These are phyloP conservation scores for Agrocybe praecox DNA, from an alignment of 768 basidiomycete species.

Conservation along the genomic window DNA sequence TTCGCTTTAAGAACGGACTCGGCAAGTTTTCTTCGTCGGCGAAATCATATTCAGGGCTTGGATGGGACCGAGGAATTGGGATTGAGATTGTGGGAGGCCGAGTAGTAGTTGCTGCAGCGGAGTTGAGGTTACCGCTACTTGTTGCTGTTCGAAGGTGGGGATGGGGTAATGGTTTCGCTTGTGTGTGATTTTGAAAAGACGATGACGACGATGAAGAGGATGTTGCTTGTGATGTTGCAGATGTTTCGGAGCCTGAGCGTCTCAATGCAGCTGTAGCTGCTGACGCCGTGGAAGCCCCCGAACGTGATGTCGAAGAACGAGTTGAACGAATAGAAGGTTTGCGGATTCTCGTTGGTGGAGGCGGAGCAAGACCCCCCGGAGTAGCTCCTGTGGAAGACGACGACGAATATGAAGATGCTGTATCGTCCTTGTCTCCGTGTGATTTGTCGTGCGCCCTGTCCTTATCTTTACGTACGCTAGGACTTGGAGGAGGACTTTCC, in stretches of 20 bases:
- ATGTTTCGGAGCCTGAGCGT: conserved; percentile 10
- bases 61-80: conserved; percentile 26
- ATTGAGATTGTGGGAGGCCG: conserved; percentile 19
- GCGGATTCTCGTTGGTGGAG: conserved; percentile 52
- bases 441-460: conserved; percentile 21
- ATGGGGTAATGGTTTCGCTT: conserved; percentile 44
- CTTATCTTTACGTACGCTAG: conserved; percentile 48
- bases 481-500: conserved; percentile 46
- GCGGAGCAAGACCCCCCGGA: conserved; percentile 5
- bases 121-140: conserved; percentile 17
- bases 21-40: conserved; percentile 85
- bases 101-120: conserved; percentile 16
- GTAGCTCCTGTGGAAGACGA: not conserved
- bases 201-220: conserved; percentile 25
- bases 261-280: not conserved
- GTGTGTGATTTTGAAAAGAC: conserved; percentile 6
- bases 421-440: not conserved
- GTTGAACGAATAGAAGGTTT: conserved; percentile 58
- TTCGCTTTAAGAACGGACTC: conserved; percentile 76
- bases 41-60: conserved; percentile 61
- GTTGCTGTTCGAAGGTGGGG: conserved; percentile 36
- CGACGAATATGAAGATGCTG: not conserved
- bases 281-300: not conserved
- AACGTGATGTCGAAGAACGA: conserved; percentile 23
- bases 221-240: conserved; percentile 27